Conservation (phyloP, 2,329 filamentous ascomycete species). For the Microsporum audouinii region DNA sequence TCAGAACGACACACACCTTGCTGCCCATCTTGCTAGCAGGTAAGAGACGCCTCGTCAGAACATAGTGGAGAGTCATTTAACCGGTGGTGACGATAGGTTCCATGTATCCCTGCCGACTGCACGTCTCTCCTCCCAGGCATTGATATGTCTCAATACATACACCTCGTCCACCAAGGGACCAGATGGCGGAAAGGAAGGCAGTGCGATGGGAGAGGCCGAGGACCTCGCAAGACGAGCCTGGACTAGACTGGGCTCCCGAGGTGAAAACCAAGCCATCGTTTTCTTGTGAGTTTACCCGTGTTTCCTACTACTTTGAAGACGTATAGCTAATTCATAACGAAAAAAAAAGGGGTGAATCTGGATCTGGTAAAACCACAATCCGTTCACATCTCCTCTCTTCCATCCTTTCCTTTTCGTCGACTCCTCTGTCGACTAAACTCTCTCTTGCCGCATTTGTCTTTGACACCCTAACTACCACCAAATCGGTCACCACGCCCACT, state of each 20-base stretch:
- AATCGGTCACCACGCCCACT: slow-evolving; percentile 87
- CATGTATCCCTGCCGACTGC: slow-evolving; percentile 84
- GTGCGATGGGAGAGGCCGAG: slow-evolving; percentile 83
- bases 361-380: slow-evolving; percentile 89
- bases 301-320: too few species aligned
- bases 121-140: slow-evolving; percentile 75
- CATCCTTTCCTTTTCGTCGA: slow-evolving; percentile 78
- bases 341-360: slow-evolving; percentile 69
- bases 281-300: slow-evolving; percentile 61
- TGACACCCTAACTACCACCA: slow-evolving; percentile 91
- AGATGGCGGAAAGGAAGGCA: slow-evolving; percentile 84
- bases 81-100: slow-evolving; percentile 50
- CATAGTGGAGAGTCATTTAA: too few species aligned
- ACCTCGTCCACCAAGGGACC: slow-evolving; percentile 76
- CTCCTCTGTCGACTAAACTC: slow-evolving; percentile 82
- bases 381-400: slow-evolving; percentile 78
- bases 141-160: slow-evolving; percentile 91
- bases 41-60: slow-evolving; percentile 16
- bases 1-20: slow-evolving; percentile 42
- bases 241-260: slow-evolving; percentile 70
- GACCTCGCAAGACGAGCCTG: slow-evolving; percentile 81
- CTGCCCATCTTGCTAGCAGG: slow-evolving; percentile 42
- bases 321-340: neutral
- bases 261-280: slow-evolving; percentile 84
- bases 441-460: slow-evolving; percentile 92